Evolutionary conservation across 1,284 basidiomycete species (phyloP).

Genomic region (Sphagnurus paluster): DNA sequence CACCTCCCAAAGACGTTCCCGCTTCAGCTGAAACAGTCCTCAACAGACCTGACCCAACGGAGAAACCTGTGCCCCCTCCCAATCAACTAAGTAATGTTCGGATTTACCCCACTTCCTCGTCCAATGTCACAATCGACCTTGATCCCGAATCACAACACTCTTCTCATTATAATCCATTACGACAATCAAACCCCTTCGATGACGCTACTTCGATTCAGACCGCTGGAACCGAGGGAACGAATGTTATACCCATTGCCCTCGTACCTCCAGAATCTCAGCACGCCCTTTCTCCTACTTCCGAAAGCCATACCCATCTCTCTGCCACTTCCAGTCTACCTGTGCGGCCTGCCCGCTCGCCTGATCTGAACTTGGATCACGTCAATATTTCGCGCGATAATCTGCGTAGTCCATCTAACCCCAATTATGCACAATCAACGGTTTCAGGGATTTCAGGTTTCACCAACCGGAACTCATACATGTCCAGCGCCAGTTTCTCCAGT

Average conservation of each 20-base stretch:
- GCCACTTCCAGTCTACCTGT: constrained; percentile 44
- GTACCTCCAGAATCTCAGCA: constrained; percentile 58
- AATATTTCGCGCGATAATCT: constrained; percentile 58
- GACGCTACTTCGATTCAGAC: constrained; percentile 79
- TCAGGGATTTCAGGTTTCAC: constrained; percentile 53
- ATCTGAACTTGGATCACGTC: constrained; percentile 62
- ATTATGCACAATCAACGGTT: constrained; percentile 46
- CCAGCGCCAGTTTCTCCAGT: constrained; percentile 71
- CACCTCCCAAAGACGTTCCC: constrained; percentile 58
- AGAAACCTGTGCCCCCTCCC: constrained; percentile 48
- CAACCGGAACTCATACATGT: constrained; percentile 69
- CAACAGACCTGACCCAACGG: constrained; percentile 73
- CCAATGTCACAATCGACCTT: constrained; percentile 55
- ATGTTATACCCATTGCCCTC: constrained; percentile 82
- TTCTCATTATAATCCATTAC: constrained; percentile 28
- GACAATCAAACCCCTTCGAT: constrained; percentile 67
- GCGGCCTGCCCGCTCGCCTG: constrained; percentile 63
- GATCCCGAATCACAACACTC: constrained; percentile 49
- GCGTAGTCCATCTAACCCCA: constrained; percentile 33
- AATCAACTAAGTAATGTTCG: constrained; percentile 43
- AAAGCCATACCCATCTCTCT: constrained; percentile 27
- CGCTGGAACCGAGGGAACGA: constrained; percentile 70
- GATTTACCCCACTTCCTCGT: constrained; percentile 47
- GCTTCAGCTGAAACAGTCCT: constrained; percentile 75
- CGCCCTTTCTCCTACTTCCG: constrained; percentile 29